These are phyloP conservation scores for Scedosporium dehoogii DNA, from an alignment of 2,329 filamentous ascomycete species.

Conservation along the genomic window DNA sequence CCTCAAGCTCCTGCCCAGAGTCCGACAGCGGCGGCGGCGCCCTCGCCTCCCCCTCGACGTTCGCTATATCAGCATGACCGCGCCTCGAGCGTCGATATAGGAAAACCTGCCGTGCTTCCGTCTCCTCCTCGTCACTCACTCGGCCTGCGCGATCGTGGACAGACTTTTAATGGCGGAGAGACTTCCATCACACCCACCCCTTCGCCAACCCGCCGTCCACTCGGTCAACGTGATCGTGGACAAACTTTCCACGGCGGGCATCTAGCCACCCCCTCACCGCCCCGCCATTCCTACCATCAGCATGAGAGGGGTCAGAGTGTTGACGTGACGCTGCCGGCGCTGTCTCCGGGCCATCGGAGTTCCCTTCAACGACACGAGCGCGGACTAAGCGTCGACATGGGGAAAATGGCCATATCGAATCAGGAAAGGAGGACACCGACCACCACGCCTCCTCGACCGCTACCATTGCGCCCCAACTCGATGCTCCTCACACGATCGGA, in stretches of 20 bases:
- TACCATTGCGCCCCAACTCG: slow-evolving; percentile 44
- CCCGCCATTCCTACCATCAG: slow-evolving; percentile 23
- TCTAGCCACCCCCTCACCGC: slow-evolving; percentile 32
- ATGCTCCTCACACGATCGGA: slow-evolving; percentile 52
- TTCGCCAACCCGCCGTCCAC: neutral
- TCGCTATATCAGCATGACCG: slow-evolving; percentile 33
- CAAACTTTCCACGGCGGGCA: neutral
- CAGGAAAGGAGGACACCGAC: slow-evolving; percentile 30
- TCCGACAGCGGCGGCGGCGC: neutral
- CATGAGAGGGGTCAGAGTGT: slow-evolving; percentile 55
- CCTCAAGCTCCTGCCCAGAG: slow-evolving; percentile 49
- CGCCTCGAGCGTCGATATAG: slow-evolving; percentile 55
- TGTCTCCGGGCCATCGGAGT: slow-evolving; percentile 26
- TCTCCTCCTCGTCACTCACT: neutral
- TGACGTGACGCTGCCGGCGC: slow-evolving; percentile 46
- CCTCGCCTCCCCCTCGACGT: slow-evolving; percentile 14
- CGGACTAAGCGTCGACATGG: slow-evolving; percentile 56
- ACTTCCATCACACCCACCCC: slow-evolving; percentile 32
- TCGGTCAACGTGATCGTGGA: neutral
- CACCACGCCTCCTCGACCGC: slow-evolving; percentile 30
- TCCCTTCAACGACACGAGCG: slow-evolving; percentile 35
- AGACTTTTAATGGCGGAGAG: neutral
- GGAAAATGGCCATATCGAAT: slow-evolving; percentile 36
- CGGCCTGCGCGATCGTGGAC: neutral
- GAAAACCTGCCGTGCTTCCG: slow-evolving; percentile 21